Conservation (phyloP, 768 basidiomycete species). For the Podaxis rugospora region DNA sequence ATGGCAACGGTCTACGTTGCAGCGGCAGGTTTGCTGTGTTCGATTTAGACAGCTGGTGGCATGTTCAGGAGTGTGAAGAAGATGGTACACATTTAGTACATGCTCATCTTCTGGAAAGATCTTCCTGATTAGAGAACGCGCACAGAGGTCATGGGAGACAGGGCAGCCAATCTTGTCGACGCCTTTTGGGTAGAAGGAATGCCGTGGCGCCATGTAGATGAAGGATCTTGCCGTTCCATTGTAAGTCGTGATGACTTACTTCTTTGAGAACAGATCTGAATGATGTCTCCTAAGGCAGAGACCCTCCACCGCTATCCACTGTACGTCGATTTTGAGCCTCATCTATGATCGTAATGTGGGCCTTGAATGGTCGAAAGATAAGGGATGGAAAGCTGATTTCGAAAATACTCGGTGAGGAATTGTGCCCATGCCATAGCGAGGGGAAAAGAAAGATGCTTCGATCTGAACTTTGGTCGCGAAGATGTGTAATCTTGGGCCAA, state of each 20-base stretch:
- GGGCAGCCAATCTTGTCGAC: not conserved
- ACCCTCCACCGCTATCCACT: not conserved
- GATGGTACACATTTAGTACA: not conserved
- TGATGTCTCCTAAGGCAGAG: not conserved
- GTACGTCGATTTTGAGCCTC: not conserved
- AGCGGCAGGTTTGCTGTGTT: not conserved
- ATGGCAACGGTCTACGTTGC: not conserved
- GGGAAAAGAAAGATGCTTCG: not conserved
- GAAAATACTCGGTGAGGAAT: not conserved
- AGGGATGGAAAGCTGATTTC: not conserved
- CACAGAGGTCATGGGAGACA: slow-evolving; percentile 5
- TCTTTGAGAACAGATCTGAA: not conserved
- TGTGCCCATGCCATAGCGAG: not conserved
- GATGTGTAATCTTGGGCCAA: not conserved
- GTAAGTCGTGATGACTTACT: not conserved
- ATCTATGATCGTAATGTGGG: not conserved
- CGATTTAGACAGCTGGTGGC: not conserved
- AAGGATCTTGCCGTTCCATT: slow-evolving; percentile 3
- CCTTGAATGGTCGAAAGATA: not conserved
- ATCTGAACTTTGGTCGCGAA: not conserved
- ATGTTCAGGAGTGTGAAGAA: not conserved
- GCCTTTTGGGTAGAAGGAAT: not conserved
- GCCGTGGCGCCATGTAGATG: not conserved
- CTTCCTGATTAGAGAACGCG: slow-evolving; percentile 6
- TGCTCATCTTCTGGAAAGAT: slow-evolving; percentile 6